phyloP scores from a whole-genome alignment of 2,329 filamentous ascomycete species.

The Polytolypa hystricis region DNA sequence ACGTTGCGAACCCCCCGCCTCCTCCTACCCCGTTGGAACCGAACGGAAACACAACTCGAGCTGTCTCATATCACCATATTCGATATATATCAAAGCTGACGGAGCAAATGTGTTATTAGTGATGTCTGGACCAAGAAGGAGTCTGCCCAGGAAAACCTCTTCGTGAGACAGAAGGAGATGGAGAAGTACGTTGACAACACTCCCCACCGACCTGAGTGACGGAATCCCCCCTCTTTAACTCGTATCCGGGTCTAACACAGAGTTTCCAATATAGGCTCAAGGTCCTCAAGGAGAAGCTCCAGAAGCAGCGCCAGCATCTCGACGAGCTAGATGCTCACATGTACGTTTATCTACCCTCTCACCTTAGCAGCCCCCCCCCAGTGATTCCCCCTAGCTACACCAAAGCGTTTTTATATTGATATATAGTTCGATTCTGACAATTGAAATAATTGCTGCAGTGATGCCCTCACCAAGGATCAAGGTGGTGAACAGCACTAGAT shows the following conservation, averaged over 20 bases:
- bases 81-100: not conserved
- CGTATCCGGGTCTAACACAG: not conserved
- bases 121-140: slow-evolving; percentile 92
- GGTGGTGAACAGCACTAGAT: slow-evolving; percentile 48
- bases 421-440: not conserved
- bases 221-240: too few relatives aligned
- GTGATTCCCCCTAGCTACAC: not conserved
- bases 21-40: too few relatives aligned
- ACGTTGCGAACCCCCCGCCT: slow-evolving; percentile 13
- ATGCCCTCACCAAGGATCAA: slow-evolving; percentile 64
- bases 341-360: slow-evolving; percentile 40
- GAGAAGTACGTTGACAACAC: slow-evolving; percentile 58
- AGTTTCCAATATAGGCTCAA: slow-evolving; percentile 42
- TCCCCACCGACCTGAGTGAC: too few relatives aligned
- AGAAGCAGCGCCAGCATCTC: slow-evolving; percentile 70
- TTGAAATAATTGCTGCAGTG: slow-evolving; percentile 37
- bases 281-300: slow-evolving; percentile 57
- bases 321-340: slow-evolving; percentile 79
- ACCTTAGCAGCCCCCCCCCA: not conserved
- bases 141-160: slow-evolving; percentile 71
- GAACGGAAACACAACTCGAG: too few relatives aligned
- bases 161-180: slow-evolving; percentile 77
- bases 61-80: not conserved
- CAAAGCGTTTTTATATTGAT: slow-evolving; percentile 1
- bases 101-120: slow-evolving; percentile 36